Evolutionary conservation across 192 early-diverging fungal genomes (phyloP).

Genomic region (Bifiguratus adelaidae): DNA sequence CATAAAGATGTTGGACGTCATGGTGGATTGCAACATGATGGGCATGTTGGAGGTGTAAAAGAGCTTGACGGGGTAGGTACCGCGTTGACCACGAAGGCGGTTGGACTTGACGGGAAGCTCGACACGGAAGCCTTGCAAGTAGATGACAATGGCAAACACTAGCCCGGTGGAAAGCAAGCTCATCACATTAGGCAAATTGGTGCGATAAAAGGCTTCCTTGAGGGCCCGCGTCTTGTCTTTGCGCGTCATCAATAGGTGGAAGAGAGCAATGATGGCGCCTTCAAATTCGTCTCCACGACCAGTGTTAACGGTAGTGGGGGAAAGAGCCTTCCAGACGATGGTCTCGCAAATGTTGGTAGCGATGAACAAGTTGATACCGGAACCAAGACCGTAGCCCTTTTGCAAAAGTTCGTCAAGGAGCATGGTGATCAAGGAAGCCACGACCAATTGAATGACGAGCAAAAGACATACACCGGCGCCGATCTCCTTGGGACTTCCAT

Average conservation of each 20-base stretch:
- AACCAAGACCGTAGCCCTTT: slow-evolving; percentile 99
- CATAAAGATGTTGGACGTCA: slow-evolving; percentile 95
- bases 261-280: slow-evolving; percentile 91
- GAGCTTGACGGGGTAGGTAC: slow-evolving; percentile 97
- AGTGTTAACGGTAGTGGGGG: slow-evolving; percentile 95
- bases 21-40: slow-evolving; percentile 98
- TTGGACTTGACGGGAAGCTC: slow-evolving; percentile 99
- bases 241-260: slow-evolving; percentile 92
- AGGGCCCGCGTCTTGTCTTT: slow-evolving; percentile 94
- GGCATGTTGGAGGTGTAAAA: slow-evolving; percentile 99
- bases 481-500: slow-evolving; percentile 92
- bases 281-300: slow-evolving; percentile 98
- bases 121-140: slow-evolving; percentile 99
- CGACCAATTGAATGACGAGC: slow-evolving; percentile 92
- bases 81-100: slow-evolving; percentile 92
- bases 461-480: slow-evolving; percentile 95
- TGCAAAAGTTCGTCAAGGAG: slow-evolving; percentile 98
- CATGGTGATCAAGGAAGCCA: slow-evolving; percentile 96
- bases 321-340: slow-evolving; percentile 98
- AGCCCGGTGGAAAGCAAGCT: slow-evolving; percentile 86
- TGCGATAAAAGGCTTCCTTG: slow-evolving; percentile 95
- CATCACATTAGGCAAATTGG: slow-evolving; percentile 76
- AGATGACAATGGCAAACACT: slow-evolving; percentile 82
- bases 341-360: slow-evolving; percentile 99
- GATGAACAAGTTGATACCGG: slow-evolving; percentile 98